These are phyloP conservation scores for Cetradonia linearis DNA, from an alignment of 495 filamentous ascomycete species.

Conservation along the genomic window DNA sequence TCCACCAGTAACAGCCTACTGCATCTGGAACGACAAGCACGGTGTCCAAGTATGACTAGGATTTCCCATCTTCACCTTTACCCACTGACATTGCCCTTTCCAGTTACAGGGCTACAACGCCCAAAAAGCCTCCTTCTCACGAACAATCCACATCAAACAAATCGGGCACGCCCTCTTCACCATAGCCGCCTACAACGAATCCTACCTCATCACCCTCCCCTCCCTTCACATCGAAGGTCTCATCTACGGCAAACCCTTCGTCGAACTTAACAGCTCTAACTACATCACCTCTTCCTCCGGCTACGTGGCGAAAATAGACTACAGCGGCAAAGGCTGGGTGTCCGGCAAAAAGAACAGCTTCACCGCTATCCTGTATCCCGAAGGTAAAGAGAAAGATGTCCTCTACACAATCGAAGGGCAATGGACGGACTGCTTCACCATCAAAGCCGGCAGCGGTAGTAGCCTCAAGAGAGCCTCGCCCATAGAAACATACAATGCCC, in stretches of 20 bases:
- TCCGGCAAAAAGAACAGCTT: slow-evolving; percentile 94
- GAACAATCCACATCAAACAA: slow-evolving; percentile 91
- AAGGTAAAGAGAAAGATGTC: slow-evolving; percentile 66
- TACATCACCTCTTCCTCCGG: slow-evolving; percentile 79
- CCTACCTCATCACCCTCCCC: slow-evolving; percentile 85
- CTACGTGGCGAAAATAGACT: slow-evolving; percentile 87
- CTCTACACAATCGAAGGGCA: slow-evolving; percentile 82
- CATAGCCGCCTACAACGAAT: slow-evolving; percentile 55
- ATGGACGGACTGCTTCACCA: slow-evolving; percentile 78
- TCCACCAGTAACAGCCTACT: slow-evolving; percentile 93
- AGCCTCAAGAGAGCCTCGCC: slow-evolving; percentile 51
- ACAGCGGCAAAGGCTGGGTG: slow-evolving; percentile 85
- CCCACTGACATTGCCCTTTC: slow-evolving; percentile 6
- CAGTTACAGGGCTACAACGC: slow-evolving; percentile 90
- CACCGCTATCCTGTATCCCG: slow-evolving; percentile 65
- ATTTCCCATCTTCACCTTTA: background rate
- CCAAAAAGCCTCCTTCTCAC: slow-evolving; percentile 90
- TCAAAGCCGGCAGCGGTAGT: slow-evolving; percentile 48
- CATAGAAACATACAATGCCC: slow-evolving; percentile 61
- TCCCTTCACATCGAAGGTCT: slow-evolving; percentile 89
- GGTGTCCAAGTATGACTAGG: slow-evolving; percentile 52
- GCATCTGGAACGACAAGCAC: slow-evolving; percentile 74
- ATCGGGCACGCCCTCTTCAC: slow-evolving; percentile 86
- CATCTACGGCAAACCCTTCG: slow-evolving; percentile 80
- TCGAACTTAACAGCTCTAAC: slow-evolving; percentile 74